Evolutionary conservation across 805 yeast genomes (phyloP).

Genomic region (Candida pini): DNA sequence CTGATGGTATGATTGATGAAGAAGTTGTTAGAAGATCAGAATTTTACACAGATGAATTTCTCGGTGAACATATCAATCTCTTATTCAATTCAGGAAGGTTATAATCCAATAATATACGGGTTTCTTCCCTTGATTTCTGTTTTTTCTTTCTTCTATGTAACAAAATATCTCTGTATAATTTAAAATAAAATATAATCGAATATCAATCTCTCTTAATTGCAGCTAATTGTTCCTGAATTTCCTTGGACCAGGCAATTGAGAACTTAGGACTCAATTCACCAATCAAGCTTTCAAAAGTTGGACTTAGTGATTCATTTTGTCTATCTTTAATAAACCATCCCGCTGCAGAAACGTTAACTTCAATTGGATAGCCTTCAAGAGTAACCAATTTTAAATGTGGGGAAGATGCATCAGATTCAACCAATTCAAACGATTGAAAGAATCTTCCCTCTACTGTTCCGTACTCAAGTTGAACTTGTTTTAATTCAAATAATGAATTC

Average conservation of each 20-base stretch:
- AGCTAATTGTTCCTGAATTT: neutral
- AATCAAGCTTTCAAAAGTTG: slow-evolving; percentile 28
- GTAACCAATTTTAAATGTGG: slow-evolving; percentile 9
- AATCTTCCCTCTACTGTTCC: slow-evolving; percentile 1
- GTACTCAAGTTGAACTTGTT: slow-evolving; percentile 12
- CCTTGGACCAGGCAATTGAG: neutral
- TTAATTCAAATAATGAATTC: slow-evolving; percentile 10
- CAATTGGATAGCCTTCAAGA: slow-evolving; percentile 9
- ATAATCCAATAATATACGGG: too few species aligned
- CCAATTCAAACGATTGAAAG: slow-evolving; percentile 6
- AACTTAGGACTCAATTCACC: slow-evolving; percentile 7
- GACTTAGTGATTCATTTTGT: slow-evolving; percentile 7
- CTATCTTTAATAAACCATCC: slow-evolving; percentile 23
- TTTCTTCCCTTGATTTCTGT: too few species aligned
- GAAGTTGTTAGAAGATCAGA: slow-evolving; percentile 59
- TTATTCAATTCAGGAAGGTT: slow-evolving; percentile 55
- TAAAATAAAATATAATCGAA: too few species aligned
- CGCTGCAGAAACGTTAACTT: slow-evolving; percentile 15
- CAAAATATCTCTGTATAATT: too few species aligned
- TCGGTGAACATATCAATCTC: slow-evolving; percentile 74
- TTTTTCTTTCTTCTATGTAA: too few species aligned
- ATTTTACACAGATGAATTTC: slow-evolving; percentile 72
- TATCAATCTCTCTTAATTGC: neutral
- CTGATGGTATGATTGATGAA: slow-evolving; percentile 17
- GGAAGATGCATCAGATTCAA: neutral